Evolutionary conservation across 257 asterid species (phyloP), one percentile per base, ranked within the genome.

Genomic region (Solanum medicagineum): DNA sequence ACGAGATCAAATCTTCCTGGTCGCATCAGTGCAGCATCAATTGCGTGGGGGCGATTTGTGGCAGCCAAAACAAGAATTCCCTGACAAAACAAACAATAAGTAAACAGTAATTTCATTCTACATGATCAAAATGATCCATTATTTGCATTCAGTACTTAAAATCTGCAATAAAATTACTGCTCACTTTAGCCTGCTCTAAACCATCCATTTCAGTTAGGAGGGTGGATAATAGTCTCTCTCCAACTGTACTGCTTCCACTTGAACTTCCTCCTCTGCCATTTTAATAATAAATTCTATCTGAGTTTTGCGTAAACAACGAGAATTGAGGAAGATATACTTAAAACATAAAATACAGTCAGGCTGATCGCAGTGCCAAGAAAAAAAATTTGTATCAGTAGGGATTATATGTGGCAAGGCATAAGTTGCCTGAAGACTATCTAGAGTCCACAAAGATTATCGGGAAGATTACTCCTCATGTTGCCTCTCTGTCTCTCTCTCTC

Each of bases 151-250:
- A 17, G 17, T 16, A 79, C 17, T 26, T 24, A 10, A 24, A 5
- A 79, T 16, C 19, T 26, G 65, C 65, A 79, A 26, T 0, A 51
- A 9, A 26, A 9, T 53, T 53, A 9, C 57, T 79, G 85, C 91
- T 89, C 86, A 96, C 99, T 85, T 94, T 94, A 86, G 95, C 92
- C 93, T 96, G 96, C 90, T 95, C 98, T 87, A 96, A 86, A 83
- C 99, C 99, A 87, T 96, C 99, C 98, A 96, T 96, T 91, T 96
- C 99, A 2, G 99, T 96, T 60, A 96, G 93, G 88, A 96, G 88
- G 54, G 99, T 96, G 53, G 99, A 92, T 70, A 96, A 87, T 84
- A 96, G 97, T 83, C 97, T 91, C 91, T 96, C 99, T 53, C 97
- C 98, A 55, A 92, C 98, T n/a, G 90, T 85, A 26, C 94, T 68